Evolutionary conservation across 805 yeast species (phyloP).

Genomic region (Ogataea angusta): DNA sequence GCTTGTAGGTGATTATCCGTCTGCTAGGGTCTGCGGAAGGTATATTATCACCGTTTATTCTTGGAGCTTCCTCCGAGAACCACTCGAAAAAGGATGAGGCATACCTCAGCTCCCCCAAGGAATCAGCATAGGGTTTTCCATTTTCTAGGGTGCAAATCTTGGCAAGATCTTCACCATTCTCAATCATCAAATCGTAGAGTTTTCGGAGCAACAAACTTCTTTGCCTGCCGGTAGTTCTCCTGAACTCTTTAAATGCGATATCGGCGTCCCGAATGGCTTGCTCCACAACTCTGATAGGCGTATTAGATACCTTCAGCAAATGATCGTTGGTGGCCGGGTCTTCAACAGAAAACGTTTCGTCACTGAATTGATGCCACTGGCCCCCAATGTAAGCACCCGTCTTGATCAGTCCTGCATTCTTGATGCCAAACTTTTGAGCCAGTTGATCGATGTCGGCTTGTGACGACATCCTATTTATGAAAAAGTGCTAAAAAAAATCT

Average conservation of each 20-base stretch:
- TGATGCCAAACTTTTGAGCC: slow-evolving; percentile 33
- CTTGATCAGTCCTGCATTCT: slow-evolving; percentile 49
- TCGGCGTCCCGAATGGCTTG: slow-evolving; percentile 56
- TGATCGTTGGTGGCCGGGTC: slow-evolving; percentile 70
- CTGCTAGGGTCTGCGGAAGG: slow-evolving; percentile 47
- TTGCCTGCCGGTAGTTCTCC: slow-evolving; percentile 51
- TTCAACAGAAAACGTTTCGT: slow-evolving; percentile 54
- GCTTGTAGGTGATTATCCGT: slow-evolving; percentile 57
- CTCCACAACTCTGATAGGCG: slow-evolving; percentile 44
- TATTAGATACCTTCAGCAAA: slow-evolving; percentile 54
- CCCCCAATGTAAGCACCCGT: slow-evolving; percentile 72
- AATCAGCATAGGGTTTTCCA: slow-evolving; percentile 70
- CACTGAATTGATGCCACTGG: slow-evolving; percentile 52
- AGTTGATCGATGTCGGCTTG: slow-evolving; percentile 24
- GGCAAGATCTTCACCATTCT: slow-evolving; percentile 64
- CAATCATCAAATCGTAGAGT: slow-evolving; percentile 51
- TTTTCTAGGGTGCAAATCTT: slow-evolving; percentile 63
- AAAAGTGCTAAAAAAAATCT: no score
- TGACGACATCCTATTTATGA: slow-evolving; percentile 24
- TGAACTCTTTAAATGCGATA: slow-evolving; percentile 50
- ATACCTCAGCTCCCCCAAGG: slow-evolving; percentile 65
- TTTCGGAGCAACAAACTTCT: slow-evolving; percentile 51
- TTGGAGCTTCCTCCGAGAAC: slow-evolving; percentile 82
- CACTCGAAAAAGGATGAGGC: slow-evolving; percentile 82
- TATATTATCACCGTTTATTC: slow-evolving; percentile 63